These are phyloP conservation scores for Aspergillus sp. DNA, from an alignment of 2,329 filamentous ascomycete species.

Conservation along the genomic window DNA sequence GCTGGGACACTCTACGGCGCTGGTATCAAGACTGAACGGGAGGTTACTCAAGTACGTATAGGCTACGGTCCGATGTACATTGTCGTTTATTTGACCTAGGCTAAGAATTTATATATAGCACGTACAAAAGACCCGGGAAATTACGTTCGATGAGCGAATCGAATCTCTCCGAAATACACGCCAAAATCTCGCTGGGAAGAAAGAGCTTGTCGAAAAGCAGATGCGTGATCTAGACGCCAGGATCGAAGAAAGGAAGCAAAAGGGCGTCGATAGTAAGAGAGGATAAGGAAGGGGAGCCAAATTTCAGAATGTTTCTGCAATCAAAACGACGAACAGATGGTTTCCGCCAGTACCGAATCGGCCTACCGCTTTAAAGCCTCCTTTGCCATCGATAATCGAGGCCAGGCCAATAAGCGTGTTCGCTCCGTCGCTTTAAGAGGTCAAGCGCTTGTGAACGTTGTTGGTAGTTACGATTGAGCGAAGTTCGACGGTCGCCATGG, in stretches of 20 bases:
- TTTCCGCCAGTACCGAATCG: background rate
- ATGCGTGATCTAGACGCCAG: conserved; percentile 51
- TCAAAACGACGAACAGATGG: background rate
- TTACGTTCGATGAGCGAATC: conserved; percentile 55
- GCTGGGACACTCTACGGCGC: conserved; percentile 62
- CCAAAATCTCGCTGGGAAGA: conserved; percentile 52
- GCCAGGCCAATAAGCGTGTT: background rate
- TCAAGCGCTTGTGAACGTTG: background rate
- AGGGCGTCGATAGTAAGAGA: conserved; percentile 33
- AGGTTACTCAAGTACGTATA: conserved; percentile 51
- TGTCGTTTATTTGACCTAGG: background rate
- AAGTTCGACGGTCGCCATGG: background rate
- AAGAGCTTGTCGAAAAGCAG: conserved; percentile 56
- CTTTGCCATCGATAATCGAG: background rate
- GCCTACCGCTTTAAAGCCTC: background rate
- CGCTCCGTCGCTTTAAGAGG: background rate
- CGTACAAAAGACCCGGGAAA: conserved; percentile 49
- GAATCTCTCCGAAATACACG: conserved; percentile 53
- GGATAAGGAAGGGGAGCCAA: conserved; percentile 7
- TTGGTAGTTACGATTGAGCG: background rate
- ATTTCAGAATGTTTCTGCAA: background rate
- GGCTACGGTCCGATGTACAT: too few species aligned
- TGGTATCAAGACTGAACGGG: conserved; percentile 54
- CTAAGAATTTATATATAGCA: conserved; percentile 30
- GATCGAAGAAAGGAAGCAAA: conserved; percentile 39